Evolutionary conservation across 805 yeast genomes (phyloP).

Genomic region (Myxozyma geophila): DNA sequence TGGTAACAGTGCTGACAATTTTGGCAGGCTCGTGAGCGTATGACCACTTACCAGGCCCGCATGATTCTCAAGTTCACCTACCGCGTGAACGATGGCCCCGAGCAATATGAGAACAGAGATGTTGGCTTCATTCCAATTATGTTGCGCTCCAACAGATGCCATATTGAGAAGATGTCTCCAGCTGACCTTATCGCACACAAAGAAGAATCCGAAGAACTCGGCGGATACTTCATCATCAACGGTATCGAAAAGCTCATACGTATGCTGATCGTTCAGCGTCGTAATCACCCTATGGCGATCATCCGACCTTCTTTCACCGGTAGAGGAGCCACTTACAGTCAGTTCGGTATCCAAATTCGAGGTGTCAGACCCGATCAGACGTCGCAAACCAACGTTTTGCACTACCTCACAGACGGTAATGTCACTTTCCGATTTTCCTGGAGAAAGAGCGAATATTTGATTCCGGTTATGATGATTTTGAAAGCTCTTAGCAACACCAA

Average conservation of each 20-base stretch:
- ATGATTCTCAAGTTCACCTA: constrained; percentile 78
- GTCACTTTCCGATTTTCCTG: constrained; percentile 96
- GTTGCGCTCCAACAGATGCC: constrained; percentile 91
- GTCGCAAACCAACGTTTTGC: constrained; percentile 96
- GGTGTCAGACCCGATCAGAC: constrained; percentile 96
- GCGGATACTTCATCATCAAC: constrained; percentile 94
- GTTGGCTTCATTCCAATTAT: constrained; percentile 91
- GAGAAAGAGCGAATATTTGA: constrained; percentile 93
- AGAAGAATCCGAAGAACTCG: constrained; percentile 94
- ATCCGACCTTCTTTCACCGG: constrained; percentile 92
- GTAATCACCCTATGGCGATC: constrained; percentile 98
- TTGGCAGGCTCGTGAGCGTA: constrained; percentile 75
- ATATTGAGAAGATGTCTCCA: constrained; percentile 82
- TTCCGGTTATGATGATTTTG: constrained; percentile 90
- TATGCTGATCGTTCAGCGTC: constrained; percentile 96
- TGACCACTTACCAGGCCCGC: constrained; percentile 79
- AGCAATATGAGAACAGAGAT: constrained; percentile 76
- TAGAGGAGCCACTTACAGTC: constrained; percentile 89
- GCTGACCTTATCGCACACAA: constrained; percentile 72
- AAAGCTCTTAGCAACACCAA: constrained; percentile 89
- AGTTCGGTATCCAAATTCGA: constrained; percentile 91
- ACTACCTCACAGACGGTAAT: constrained; percentile 92
- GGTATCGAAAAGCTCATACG: constrained; percentile 96
- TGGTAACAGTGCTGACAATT: neutral
- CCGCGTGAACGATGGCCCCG: constrained; percentile 88